A percentile compares a stretch with the other conserved stretches of the same genome.
phyloP scores from a whole-genome alignment of 1,139 yeast genomes.

The Yamadazyma dushanensis region DNA sequence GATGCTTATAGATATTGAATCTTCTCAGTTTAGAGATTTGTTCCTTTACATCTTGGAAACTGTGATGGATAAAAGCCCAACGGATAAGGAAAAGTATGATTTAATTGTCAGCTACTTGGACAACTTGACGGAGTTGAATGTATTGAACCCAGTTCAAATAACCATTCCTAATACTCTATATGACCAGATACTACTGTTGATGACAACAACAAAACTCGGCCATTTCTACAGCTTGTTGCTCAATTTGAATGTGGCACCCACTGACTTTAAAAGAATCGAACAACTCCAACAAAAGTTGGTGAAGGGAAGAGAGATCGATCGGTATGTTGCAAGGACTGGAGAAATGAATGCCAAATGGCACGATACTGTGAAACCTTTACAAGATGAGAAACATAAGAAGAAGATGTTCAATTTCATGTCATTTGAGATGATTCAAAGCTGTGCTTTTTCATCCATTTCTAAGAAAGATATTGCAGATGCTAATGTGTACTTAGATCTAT shows the following conservation, averaged over 20 bases:
- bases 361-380: constrained; percentile 24
- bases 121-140: constrained; percentile 23
- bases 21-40: constrained; percentile 16
- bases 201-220: constrained; percentile 22
- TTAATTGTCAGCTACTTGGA: constrained; percentile 24
- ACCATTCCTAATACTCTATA: constrained; percentile 20
- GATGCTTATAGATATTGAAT: constrained; percentile 25
- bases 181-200: constrained; percentile 20
- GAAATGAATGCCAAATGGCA: constrained; percentile 39
- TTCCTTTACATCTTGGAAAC: constrained; percentile 24
- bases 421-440: constrained; percentile 26
- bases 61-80: constrained; percentile 16
- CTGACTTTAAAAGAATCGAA: constrained; percentile 16
- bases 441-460: constrained; percentile 25
- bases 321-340: constrained; percentile 40
- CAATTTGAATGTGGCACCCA: constrained; percentile 34
- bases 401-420: constrained; percentile 35
- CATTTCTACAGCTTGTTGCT: constrained; percentile 35
- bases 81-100: constrained; percentile 18
- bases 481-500: constrained; percentile 33
- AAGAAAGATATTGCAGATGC: constrained; percentile 32
- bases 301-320: constrained; percentile 32
- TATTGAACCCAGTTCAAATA: constrained; percentile 26
- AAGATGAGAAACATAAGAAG: constrained; percentile 19
- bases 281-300: constrained; percentile 25